Evolutionary conservation across 2,329 filamentous ascomycete genomes (phyloP), one percentile per base, ranked within the genome.

Genomic region (Xylaria hypoxylon): DNA sequence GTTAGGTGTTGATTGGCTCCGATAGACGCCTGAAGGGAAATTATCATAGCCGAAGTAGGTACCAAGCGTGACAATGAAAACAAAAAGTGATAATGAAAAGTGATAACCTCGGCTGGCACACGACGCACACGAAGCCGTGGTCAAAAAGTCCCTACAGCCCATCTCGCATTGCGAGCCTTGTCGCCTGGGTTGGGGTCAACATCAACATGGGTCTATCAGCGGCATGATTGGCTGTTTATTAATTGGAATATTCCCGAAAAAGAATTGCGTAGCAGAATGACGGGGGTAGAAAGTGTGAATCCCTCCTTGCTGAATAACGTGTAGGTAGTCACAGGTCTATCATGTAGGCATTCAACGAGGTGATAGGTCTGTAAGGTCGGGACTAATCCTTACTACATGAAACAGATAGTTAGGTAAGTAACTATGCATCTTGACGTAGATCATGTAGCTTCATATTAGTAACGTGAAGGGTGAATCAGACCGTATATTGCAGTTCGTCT

Each of bases 111-210:
- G 52, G 52, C 5, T 55, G 44, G 31, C 45, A 59, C 19, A 51
- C 44, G 17, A 35, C 50, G 11, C 45, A 59, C 19, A 51, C 44
- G 17, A 35, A 44, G 11, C 31, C 44, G 45, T 45, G 45, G n/a
- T 10, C 10, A 56, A 52, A 56, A 65, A 56, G 57, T 61, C 62
- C 62, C 57, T 56, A 58, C 62, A 42, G 56, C 55, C 33, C 17
- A 53, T 42, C 35, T 48, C 22, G 35, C 62, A 35, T 42, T 40
- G 35, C 58, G 35, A 62, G 64, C 59, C 52, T 56, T 66, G 48
- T 44, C 47, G 17, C 38, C 33, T 44, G 52, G 50, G 19, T 64
- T 55, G 64, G 64, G 44, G 59, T 63, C 28, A 35, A 50, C 26
- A n/a, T 33, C 6, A 44, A 56, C 64, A 63, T 55, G 47, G 64